Conservation (phyloP, 768 basidiomycete species). For the Pulveroboletus sp. region DNA sequence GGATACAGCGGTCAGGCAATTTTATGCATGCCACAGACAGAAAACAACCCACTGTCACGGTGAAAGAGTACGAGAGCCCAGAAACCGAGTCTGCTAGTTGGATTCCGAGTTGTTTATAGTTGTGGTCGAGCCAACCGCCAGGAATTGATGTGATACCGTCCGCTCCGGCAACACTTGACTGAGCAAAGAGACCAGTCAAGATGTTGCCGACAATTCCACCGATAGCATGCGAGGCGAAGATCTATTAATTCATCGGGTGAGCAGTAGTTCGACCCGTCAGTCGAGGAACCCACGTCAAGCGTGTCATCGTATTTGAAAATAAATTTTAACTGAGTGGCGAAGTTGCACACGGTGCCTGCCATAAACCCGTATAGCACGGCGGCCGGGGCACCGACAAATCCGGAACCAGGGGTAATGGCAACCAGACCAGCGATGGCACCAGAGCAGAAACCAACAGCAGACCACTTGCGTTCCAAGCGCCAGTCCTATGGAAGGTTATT, state of each 20-base stretch:
- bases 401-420: slow-evolving; percentile 83
- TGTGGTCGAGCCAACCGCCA: slow-evolving; percentile 87
- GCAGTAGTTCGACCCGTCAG: neutral
- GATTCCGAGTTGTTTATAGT: slow-evolving; percentile 79
- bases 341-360: slow-evolving; percentile 84
- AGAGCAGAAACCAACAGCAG: slow-evolving; percentile 91
- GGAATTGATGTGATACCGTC: slow-evolving; percentile 65
- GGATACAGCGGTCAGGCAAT: neutral
- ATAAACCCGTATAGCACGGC: slow-evolving; percentile 82
- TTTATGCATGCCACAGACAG: neutral
- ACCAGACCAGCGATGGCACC: slow-evolving; percentile 90
- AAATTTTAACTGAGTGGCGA: slow-evolving; percentile 94
- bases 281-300: slow-evolving; percentile 56
- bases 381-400: slow-evolving; percentile 79
- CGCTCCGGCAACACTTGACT: slow-evolving; percentile 69
- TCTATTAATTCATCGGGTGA: slow-evolving; percentile 39
- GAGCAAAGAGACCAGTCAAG: slow-evolving; percentile 86
- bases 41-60: slow-evolving; percentile 57
- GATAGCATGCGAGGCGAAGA: slow-evolving; percentile 81
- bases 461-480: slow-evolving; percentile 91
- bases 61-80: slow-evolving; percentile 67
- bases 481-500: slow-evolving; percentile 57
- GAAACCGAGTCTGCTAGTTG: slow-evolving; percentile 75
- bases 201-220: slow-evolving; percentile 81
- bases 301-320: slow-evolving; percentile 71